Evolutionary conservation across 202 grass and related monocot genomes (phyloP), one percentile per base, ranked within the genome.

Genomic region (Zizania palustris): DNA sequence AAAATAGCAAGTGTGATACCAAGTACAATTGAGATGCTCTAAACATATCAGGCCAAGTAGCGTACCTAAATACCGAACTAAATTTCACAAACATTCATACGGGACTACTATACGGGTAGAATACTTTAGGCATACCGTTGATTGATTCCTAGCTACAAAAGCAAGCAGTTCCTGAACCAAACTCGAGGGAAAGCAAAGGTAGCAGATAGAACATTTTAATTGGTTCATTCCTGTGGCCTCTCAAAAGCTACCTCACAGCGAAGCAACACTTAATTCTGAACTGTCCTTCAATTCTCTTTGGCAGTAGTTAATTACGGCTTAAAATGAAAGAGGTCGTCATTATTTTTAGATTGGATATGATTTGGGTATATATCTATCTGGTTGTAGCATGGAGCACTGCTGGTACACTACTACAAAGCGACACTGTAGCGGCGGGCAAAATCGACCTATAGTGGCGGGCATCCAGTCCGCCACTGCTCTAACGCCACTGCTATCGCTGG

Each of bases 161-260:
- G 73, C 59, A 72, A 78, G 36, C 67, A 45, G 50, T 38, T 65
- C 60, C 67, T 83, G 67, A 11, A 38, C 85, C 79, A 38, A 60
- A 60, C 66, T 36, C 11, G 73, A 38, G 37, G 67, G 51, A 62
- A 87, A 78, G 49, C 22, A 73, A 82, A 45, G 13, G 38, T 7
- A 14, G 40, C 5, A 66, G 67, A 44, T 43, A 40, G 63, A 66
- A 1, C 33, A 6, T 16, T 18, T 73, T 39, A 6, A 7, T 45
- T 56, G 28, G 28, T 28, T 28, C 15, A 5, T 11, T 28, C 15
- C 7, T 11, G 49, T 57, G 42, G 4, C 36, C 73, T 60, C 43
- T 73, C 60, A 37, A 82, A 51, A 53, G 73, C 36, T 38, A 82
- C 8, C 37, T 22, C 61, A 81, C 78, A 79, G 13, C 67, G 37